Conservation (phyloP, 148 eudicot species). For the Spergularia marina region DNA sequence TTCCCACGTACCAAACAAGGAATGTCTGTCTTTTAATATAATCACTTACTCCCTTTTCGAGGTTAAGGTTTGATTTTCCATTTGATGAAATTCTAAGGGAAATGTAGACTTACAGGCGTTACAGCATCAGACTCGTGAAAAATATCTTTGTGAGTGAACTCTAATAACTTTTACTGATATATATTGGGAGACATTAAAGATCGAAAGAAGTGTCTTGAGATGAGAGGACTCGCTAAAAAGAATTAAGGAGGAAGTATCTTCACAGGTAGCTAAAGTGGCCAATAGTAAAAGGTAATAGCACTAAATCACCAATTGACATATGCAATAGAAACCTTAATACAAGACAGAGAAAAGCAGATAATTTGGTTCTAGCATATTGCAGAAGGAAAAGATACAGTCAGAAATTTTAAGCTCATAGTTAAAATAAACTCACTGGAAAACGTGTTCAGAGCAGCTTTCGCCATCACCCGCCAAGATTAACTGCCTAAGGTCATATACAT, state of each 20-base stretch:
- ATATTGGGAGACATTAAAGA: too few relatives aligned
- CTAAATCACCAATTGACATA: background rate
- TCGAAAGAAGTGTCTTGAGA: too few relatives aligned
- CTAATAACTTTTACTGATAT: too few relatives aligned
- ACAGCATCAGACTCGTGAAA: too few relatives aligned
- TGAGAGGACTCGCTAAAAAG: too few relatives aligned
- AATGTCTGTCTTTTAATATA: too few relatives aligned
- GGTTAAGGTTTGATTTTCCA: too few relatives aligned
- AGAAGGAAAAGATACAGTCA: background rate
- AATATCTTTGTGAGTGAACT: too few relatives aligned
- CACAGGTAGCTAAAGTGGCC: background rate
- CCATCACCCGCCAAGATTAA: constrained; percentile 78
- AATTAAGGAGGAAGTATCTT: background rate
- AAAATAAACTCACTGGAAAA: constrained; percentile 65
- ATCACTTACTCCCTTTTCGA: too few relatives aligned
- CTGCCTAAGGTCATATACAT: constrained; percentile 90
- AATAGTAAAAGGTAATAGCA: background rate
- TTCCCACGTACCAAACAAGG: too few relatives aligned
- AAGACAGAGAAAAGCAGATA: constrained; percentile 6
- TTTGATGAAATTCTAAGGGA: too few relatives aligned
- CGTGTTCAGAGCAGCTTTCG: constrained; percentile 73
- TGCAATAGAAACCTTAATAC: constrained; percentile 1
- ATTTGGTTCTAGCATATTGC: background rate
- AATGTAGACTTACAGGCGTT: too few relatives aligned
- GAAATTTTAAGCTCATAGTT: background rate